Percentiles rank a stretch among this genome's conserved stretches.
Conservation (phyloP, 352 stramenopile genomes). For the Phytophthora cryptogea region DNA sequence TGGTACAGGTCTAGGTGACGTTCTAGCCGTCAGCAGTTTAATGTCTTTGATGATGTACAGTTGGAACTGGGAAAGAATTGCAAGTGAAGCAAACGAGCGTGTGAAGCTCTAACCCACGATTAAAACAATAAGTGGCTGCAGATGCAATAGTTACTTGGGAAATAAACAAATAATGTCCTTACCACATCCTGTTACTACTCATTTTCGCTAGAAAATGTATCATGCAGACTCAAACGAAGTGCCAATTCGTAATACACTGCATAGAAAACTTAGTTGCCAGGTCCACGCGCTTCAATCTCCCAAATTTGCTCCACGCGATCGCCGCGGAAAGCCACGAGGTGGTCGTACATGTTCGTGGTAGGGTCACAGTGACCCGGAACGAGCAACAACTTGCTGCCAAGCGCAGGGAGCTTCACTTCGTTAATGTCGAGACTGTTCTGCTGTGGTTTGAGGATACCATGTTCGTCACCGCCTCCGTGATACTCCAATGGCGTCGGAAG, state of each 20-base stretch:
- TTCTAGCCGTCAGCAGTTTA: too few relatives aligned
- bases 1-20: too few relatives aligned
- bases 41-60: too few relatives aligned
- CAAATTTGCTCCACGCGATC: constrained; percentile 58
- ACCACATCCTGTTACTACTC: too few relatives aligned
- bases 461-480: constrained; percentile 64
- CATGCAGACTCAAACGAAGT: too few relatives aligned
- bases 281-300: constrained; percentile 57
- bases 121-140: too few relatives aligned
- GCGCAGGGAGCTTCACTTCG: constrained; percentile 44
- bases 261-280: constrained; percentile 47
- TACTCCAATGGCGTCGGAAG: constrained; percentile 54
- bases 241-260: neutral
- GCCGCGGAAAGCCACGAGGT: constrained; percentile 61
- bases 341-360: constrained; percentile 82
- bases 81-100: too few relatives aligned
- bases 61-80: too few relatives aligned
- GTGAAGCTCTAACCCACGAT: too few relatives aligned
- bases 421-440: constrained; percentile 4
- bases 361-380: constrained; percentile 74
- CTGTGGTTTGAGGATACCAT: constrained; percentile 57
- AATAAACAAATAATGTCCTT: too few relatives aligned
- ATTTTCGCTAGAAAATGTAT: too few relatives aligned
- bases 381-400: constrained; percentile 65
- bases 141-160: too few relatives aligned